Conservation (phyloP, 192 early-diverging fungal genomes). For the Umbelopsis vinacea region DNA sequence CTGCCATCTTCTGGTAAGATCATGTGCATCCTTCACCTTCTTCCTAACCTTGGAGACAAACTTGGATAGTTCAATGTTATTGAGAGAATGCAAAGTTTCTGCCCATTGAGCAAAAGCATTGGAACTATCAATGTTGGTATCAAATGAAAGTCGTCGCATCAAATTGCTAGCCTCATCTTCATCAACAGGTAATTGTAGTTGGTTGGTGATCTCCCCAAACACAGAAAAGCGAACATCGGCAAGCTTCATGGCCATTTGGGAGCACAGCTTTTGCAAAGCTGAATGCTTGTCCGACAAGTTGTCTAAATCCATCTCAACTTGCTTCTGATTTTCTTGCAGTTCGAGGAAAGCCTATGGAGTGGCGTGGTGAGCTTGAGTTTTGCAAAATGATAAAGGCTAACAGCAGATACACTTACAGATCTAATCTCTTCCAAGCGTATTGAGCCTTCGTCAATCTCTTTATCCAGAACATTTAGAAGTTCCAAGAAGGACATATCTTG, state of each 20-base stretch:
- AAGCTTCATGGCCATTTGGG: constrained; percentile 32
- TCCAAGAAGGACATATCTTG: background rate
- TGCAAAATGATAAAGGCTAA: background rate
- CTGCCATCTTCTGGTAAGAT: constrained; percentile 30
- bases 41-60: constrained; percentile 33
- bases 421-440: background rate
- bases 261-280: constrained; percentile 21
- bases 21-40: constrained; percentile 36
- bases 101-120: constrained; percentile 25
- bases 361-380: background rate
- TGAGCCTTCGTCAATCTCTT: background rate
- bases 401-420: background rate
- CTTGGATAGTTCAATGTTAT: constrained; percentile 27
- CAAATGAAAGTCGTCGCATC: constrained; percentile 13
- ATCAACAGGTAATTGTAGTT: constrained; percentile 35
- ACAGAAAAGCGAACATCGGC: constrained; percentile 31
- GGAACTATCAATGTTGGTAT: constrained; percentile 28
- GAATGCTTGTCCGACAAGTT: constrained; percentile 18
- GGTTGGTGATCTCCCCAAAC: constrained; percentile 30
- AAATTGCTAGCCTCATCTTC: constrained; percentile 28
- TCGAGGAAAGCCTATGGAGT: constrained; percentile 9
- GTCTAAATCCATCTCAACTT: constrained; percentile 21
- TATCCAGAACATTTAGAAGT: background rate
- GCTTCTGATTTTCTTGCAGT: constrained; percentile 3
- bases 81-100: constrained; percentile 23